Percentiles rank a stretch among this genome's conserved stretches.
phyloP scores from a whole-genome alignment of 2,329 filamentous ascomycete genomes.

The Aphanoascus verrucosus region DNA sequence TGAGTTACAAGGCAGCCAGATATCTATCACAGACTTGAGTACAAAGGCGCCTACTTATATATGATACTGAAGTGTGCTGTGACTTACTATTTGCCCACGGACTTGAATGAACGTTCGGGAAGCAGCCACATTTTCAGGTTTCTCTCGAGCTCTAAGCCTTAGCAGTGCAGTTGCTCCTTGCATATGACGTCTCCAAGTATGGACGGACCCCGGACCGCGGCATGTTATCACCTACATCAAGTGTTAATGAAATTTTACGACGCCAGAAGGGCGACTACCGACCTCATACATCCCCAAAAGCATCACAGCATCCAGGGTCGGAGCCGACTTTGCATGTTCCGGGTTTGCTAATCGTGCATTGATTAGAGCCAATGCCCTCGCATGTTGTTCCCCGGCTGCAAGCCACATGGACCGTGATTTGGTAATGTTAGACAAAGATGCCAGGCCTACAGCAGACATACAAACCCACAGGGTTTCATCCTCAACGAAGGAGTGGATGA shows the following conservation, averaged over 20 bases:
- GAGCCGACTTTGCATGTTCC: constrained; percentile 29
- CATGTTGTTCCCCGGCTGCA: constrained; percentile 45
- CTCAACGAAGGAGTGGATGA: constrained; percentile 18
- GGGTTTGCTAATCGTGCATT: constrained; percentile 26
- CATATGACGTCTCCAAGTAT: constrained; percentile 48
- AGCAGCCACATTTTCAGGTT: background rate
- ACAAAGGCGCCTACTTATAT: background rate
- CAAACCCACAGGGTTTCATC: constrained; percentile 33
- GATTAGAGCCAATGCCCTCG: constrained; percentile 40
- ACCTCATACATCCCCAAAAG: constrained; percentile 54
- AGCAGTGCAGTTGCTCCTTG: constrained; percentile 51
- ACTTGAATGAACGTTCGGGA: constrained; percentile 10
- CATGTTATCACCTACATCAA: constrained; percentile 28
- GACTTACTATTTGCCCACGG: constrained; percentile 13
- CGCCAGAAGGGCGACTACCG: constrained; percentile 5
- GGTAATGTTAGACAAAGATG: constrained; percentile 46
- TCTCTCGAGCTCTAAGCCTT: constrained; percentile 29
- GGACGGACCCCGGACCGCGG: constrained; percentile 38
- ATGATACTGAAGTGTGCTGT: background rate
- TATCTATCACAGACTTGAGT: constrained; percentile 3
- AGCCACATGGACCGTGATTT: constrained; percentile 39
- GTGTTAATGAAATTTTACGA: background rate
- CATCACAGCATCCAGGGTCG: constrained; percentile 45
- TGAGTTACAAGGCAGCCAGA: constrained; percentile 11
- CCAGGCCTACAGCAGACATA: constrained; percentile 49